Conservation (phyloP, 148 eudicot species). For the Cornus kousa region DNA sequence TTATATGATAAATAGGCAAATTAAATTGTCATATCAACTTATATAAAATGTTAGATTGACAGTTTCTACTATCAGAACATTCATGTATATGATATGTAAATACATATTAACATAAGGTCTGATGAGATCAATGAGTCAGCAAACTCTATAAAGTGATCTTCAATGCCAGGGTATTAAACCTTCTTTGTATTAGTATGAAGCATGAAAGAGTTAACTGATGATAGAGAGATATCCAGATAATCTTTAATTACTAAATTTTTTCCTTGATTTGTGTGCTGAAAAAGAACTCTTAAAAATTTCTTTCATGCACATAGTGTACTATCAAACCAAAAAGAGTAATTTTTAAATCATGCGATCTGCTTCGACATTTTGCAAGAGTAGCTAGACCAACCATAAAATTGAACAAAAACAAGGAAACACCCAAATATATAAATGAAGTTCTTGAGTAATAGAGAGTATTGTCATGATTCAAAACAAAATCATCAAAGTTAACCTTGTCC, state of each 20-base stretch:
- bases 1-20: too few species aligned
- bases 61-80: too few species aligned
- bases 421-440: neutral
- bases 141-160: neutral
- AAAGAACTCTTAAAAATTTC: slow-evolving; percentile 26
- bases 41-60: too few species aligned
- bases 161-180: neutral
- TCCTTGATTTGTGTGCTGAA: neutral
- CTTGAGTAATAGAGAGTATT: neutral
- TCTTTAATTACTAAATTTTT: neutral
- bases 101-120: too few species aligned
- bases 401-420: neutral
- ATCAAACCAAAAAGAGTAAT: neutral
- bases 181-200: neutral
- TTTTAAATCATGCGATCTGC: neutral
- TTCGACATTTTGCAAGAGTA: neutral
- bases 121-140: too few species aligned
- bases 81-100: too few species aligned
- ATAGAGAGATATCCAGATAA: neutral
- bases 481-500: slow-evolving; percentile 34
- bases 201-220: neutral
- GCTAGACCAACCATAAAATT: neutral
- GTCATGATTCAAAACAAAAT: neutral
- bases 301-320: slow-evolving; percentile 20
- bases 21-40: too few species aligned